A percentile compares a stretch with the other conserved stretches of the same genome.
Evolutionary conservation across 2,329 filamentous ascomycete genomes (phyloP).

Genomic region (Aureobasidium sp.): DNA sequence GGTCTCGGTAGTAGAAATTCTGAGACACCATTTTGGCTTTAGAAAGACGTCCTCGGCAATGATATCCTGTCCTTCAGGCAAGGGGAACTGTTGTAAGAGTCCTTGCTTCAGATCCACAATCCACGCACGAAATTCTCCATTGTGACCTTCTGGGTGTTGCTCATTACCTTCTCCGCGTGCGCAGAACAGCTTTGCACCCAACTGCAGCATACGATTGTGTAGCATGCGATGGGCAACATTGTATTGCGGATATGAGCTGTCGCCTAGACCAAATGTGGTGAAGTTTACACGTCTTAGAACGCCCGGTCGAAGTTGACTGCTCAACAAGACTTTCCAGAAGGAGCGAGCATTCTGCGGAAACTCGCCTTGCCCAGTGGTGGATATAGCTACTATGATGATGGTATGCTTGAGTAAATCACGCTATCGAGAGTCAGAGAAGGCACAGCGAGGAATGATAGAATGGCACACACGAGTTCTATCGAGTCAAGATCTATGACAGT

Average conservation of each 20-base stretch:
- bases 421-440: conserved; percentile 22
- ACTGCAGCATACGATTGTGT: conserved; percentile 72
- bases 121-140: conserved; percentile 31
- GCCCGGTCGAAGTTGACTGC: conserved; percentile 65
- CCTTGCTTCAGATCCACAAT: conserved; percentile 54
- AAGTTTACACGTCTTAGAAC: conserved; percentile 66
- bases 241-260: conserved; percentile 89
- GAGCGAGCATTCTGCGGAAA: conserved; percentile 72
- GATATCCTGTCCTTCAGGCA: conserved; percentile 58
- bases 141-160: conserved; percentile 81
- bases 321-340: conserved; percentile 80
- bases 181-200: conserved; percentile 72
- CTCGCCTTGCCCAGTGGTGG: conserved; percentile 92
- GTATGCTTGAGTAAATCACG: conserved; percentile 39
- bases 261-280: conserved; percentile 83
- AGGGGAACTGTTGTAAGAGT: conserved; percentile 61
- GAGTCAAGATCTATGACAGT: conserved; percentile 70
- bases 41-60: conserved; percentile 69
- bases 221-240: conserved; percentile 91
- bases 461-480: conserved; percentile 59
- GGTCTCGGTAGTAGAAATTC: conserved; percentile 20
- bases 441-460: not conserved
- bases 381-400: conserved; percentile 72
- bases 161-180: conserved; percentile 84
- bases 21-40: conserved; percentile 64